Conservation (phyloP, 164 flowering plant species). For the Cinnamomum chago region DNA sequence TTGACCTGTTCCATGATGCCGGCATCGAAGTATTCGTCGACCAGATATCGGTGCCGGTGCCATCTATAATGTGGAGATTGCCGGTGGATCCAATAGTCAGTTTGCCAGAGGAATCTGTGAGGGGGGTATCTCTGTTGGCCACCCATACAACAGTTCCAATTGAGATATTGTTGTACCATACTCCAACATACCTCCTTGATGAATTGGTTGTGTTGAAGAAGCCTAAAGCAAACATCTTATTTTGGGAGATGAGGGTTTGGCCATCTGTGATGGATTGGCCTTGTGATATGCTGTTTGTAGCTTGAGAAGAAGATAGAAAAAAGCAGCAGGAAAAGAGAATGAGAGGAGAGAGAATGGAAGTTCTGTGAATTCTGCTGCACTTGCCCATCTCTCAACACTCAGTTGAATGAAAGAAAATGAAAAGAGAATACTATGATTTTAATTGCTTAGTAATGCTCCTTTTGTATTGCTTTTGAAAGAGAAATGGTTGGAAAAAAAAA, state of each 20-base stretch:
- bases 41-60: not conserved
- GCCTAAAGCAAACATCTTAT: not conserved
- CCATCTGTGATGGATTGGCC: not conserved
- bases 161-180: constrained; percentile 13
- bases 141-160: constrained; percentile 5
- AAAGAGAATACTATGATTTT: no score
- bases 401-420: no score
- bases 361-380: no score
- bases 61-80: not conserved
- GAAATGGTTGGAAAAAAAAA: no score
- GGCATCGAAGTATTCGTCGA: not conserved
- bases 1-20: not conserved
- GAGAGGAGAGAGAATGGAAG: not conserved
- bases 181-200: constrained; percentile 11
- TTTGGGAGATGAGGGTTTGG: not conserved
- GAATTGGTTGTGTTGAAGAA: constrained; percentile 12
- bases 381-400: no score
- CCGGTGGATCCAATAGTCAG: not conserved
- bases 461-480: no score
- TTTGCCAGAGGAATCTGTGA: not conserved
- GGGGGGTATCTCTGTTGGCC: constrained; percentile 9
- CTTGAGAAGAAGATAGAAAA: not conserved
- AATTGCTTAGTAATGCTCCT: no score
- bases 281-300: not conserved
- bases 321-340: not conserved